A percentile compares a stretch with the other conserved stretches of the same genome.
These are phyloP conservation scores for Laguncularia racemosa DNA, from an alignment of 345 rosid species.

Conservation along the genomic window DNA sequence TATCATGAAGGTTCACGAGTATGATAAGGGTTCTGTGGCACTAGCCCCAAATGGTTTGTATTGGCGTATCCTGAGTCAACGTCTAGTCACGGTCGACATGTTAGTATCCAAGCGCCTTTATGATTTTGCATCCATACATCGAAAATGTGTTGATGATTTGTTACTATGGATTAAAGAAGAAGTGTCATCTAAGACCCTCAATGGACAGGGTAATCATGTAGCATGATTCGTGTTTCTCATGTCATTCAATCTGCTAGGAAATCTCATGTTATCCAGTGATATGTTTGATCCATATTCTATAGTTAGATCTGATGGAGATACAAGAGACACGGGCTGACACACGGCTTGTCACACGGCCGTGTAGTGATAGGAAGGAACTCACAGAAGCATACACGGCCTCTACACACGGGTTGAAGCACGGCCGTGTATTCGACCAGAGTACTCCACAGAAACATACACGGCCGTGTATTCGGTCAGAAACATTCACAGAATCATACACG, in stretches of 20 bases:
- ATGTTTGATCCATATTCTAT: conserved; percentile 29
- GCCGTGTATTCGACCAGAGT: too few relatives aligned
- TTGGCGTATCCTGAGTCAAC: conserved; percentile 44
- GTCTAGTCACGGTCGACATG: conserved; percentile 43
- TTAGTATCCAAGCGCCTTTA: conserved; percentile 30
- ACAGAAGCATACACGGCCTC: too few relatives aligned
- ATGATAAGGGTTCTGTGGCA: conserved; percentile 35
- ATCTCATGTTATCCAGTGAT: conserved; percentile 49
- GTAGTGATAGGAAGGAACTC: too few relatives aligned
- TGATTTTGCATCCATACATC: conserved; percentile 23
- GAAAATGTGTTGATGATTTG: conserved; percentile 40
- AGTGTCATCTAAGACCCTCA: background rate
- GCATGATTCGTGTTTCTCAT: conserved; percentile 32
- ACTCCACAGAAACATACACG: too few relatives aligned
- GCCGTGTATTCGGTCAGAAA: too few relatives aligned
- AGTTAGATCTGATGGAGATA: conserved; percentile 19
- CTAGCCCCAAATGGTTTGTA: conserved; percentile 43
- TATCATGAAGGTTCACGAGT: conserved; percentile 31
- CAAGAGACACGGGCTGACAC: too few relatives aligned
- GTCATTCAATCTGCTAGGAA: conserved; percentile 41
- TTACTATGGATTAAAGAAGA: conserved; percentile 39
- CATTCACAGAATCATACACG: too few relatives aligned
- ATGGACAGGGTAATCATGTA: conserved; percentile 16
- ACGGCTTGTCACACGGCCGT: too few relatives aligned
- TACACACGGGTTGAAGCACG: too few relatives aligned